Evolutionary conservation across 2,329 filamentous ascomycete genomes (phyloP).

Genomic region (Bipolaris bicolor): DNA sequence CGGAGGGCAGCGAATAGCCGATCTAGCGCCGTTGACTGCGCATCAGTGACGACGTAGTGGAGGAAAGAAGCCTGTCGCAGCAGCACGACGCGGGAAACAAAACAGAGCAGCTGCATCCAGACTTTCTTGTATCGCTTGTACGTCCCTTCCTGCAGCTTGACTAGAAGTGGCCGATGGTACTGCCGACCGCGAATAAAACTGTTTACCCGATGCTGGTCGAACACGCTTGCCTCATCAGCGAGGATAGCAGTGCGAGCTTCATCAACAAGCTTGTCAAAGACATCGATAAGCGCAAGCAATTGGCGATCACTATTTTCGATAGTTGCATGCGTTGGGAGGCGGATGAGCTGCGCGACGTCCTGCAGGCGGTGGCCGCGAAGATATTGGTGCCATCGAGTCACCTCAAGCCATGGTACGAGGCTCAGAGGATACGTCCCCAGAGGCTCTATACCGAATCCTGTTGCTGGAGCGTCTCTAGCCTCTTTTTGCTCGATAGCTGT

Average conservation of each 20-base stretch:
- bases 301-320: background rate
- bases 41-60: background rate
- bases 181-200: background rate
- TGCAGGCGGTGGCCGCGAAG: background rate
- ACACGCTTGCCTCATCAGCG: background rate
- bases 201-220: background rate
- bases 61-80: background rate
- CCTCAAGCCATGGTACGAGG: background rate
- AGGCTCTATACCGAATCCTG: constrained; percentile 1
- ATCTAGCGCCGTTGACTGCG: constrained; percentile 2
- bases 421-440: background rate
- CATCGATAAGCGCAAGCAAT: background rate
- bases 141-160: background rate
- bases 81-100: background rate
- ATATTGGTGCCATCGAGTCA: background rate
- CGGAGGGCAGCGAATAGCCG: background rate
- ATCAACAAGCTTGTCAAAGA: background rate
- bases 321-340: background rate
- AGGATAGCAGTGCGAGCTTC: background rate
- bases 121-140: constrained; percentile 4
- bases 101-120: background rate
- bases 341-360: background rate
- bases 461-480: background rate
- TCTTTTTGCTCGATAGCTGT: background rate
- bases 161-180: background rate